A percentile compares a stretch with the other conserved stretches of the same genome.
Conservation (phyloP, 371 early-diverging fungal species). For the Mortierella sp. region DNA sequence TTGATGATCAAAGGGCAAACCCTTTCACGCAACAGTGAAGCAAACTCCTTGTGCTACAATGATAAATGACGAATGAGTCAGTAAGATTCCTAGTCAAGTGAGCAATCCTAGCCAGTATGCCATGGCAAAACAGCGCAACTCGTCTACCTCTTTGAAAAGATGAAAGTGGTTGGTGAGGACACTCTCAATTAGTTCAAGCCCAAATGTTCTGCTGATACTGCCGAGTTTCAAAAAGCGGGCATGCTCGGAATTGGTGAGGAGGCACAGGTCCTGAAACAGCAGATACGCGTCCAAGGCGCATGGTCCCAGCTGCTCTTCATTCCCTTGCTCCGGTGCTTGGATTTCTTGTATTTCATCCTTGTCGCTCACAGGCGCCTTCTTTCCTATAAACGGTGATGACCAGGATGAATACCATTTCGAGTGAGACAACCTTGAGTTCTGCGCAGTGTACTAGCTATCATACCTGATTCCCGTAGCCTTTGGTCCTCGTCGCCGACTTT, state of each 20-base stretch:
- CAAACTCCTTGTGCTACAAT: constrained; percentile 79
- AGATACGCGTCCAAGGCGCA: constrained; percentile 87
- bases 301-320: constrained; percentile 60
- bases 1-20: constrained; percentile 92
- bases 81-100: background rate
- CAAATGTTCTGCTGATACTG: constrained; percentile 81
- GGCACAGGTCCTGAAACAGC: constrained; percentile 89
- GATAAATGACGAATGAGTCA: background rate
- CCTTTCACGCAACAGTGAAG: constrained; percentile 78
- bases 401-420: background rate
- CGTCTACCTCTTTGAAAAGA: constrained; percentile 79
- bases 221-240: constrained; percentile 78
- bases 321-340: constrained; percentile 19
- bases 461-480: constrained; percentile 59
- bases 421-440: background rate
- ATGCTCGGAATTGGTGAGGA: constrained; percentile 74
- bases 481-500: constrained; percentile 83
- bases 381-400: background rate
- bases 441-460: background rate
- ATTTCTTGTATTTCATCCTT: background rate
- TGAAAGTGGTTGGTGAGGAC: constrained; percentile 83
- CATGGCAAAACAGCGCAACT: background rate
- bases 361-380: background rate
- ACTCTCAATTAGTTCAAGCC: constrained; percentile 94
- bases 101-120: too few relatives aligned